Evolutionary conservation across 306 rosid genomes (phyloP).

Genomic region (Lablab purpureus): DNA sequence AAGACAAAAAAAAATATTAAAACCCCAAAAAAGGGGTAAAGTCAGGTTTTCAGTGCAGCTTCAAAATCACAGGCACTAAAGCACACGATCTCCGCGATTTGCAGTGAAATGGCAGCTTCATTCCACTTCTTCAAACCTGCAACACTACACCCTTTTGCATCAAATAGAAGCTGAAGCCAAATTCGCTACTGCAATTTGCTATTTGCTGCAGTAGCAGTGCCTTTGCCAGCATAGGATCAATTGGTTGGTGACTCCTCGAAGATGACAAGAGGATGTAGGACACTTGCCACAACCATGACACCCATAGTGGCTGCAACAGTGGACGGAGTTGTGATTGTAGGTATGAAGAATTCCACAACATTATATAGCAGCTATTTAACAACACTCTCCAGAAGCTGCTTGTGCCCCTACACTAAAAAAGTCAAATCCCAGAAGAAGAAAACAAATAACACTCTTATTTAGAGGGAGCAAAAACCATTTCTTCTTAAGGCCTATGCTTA

Average conservation of each 20-base stretch:
- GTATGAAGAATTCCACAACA: background rate
- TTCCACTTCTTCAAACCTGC: background rate
- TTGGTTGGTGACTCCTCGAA: background rate
- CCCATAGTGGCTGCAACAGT: background rate
- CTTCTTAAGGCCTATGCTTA: background rate
- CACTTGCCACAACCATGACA: background rate
- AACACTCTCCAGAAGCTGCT: conserved; percentile 9
- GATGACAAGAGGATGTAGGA: background rate
- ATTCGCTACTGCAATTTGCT: background rate
- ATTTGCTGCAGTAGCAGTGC: background rate
- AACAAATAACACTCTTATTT: background rate
- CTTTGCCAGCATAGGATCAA: background rate
- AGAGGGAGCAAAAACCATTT: background rate
- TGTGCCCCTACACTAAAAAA: conserved; percentile 27
- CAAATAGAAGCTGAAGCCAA: background rate
- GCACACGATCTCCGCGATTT: background rate
- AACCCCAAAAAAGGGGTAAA: background rate
- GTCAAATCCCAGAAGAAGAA: conserved; percentile 14
- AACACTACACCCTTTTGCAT: background rate
- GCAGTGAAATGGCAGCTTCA: background rate
- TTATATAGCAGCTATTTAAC: background rate
- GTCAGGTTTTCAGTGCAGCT: background rate
- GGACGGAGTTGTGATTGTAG: background rate
- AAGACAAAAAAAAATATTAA: background rate
- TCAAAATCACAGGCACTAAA: background rate